A percentile compares a stretch with the other conserved stretches of the same genome.
phyloP scores from a whole-genome alignment of 73 alveolate genomes.

The Blepharisma stoltei region DNA sequence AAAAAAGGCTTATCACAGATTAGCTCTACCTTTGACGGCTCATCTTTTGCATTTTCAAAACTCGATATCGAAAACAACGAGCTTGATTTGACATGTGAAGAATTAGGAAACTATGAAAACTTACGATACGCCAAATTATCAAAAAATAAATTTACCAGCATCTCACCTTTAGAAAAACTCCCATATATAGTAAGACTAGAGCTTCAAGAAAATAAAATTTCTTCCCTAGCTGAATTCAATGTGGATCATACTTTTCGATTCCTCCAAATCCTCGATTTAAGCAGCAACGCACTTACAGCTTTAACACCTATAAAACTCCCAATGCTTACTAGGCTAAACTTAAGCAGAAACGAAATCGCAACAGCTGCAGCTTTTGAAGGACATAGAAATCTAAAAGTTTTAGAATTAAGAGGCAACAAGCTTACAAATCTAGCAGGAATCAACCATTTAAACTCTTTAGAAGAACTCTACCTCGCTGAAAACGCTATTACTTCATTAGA shows the following conservation, averaged over 20 bases:
- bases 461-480: constrained; percentile 70
- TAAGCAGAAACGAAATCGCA: constrained; percentile 69
- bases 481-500: constrained; percentile 53
- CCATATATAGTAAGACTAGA: constrained; percentile 59
- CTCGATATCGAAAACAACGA: constrained; percentile 76
- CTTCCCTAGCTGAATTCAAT: constrained; percentile 41
- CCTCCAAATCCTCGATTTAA: constrained; percentile 51
- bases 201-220: constrained; percentile 56
- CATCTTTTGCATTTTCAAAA: constrained; percentile 68
- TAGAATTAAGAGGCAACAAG: constrained; percentile 62
- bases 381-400: constrained; percentile 32
- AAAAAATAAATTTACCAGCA: constrained; percentile 58
- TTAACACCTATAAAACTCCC: constrained; percentile 59
- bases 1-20: constrained; percentile 50
- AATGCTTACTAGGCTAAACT: constrained; percentile 46
- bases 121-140: constrained; percentile 51
- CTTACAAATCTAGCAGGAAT: constrained; percentile 52
- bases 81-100: constrained; percentile 68
- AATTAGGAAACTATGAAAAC: constrained; percentile 47
- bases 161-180: constrained; percentile 41
- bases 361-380: constrained; percentile 45
- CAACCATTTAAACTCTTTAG: constrained; percentile 41
- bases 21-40: constrained; percentile 58
- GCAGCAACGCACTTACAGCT: constrained; percentile 48
- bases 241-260: constrained; percentile 41